Evolutionary conservation across 2,329 filamentous ascomycete species (phyloP), one percentile per base, ranked within the genome.

Genomic region (Rasamsonia emersonii): DNA sequence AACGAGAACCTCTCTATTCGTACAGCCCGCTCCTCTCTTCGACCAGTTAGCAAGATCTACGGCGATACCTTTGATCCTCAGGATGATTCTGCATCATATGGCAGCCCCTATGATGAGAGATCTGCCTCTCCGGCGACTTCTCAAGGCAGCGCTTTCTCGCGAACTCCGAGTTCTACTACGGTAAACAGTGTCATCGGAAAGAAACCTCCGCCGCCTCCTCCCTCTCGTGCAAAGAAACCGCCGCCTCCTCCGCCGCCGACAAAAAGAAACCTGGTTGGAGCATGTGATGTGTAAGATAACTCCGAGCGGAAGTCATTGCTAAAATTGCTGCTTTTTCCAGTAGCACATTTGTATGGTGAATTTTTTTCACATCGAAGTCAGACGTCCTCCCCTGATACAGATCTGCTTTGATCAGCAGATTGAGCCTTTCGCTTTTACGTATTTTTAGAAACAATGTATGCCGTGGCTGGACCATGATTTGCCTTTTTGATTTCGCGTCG

Each of bases 151-250:
- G 58, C 58, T 30, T 50, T 65, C 25, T 71, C 70, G 27, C 60
- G 70, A 38, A 64, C 61, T 18, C 58, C 67, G 14, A 77, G 71
- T 47, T 67, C 66, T 46, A 63, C 61, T 11, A 60, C 59, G 5
- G 34, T 61, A 44, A 51, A 52, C 44, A 43, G 42, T 18, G 40
- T 39, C 9, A 39, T 51, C 16, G 49, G 56, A 28, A 71, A 70
- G 53, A 76, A 73, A 54, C 68, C 67, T 26, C 77, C 77, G 13
- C 77, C 77, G 17, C 77, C 77, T 15, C 74, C 74, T 16, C 71
- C 73, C 6, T 71, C 70, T 14, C 62, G 76, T 48, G 60, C 71
- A 20, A 82, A 79, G 65, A 81, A 81, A 55, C 75, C 76, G 9
- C 70, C 73, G 14, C 75, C 77, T 38, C 74, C 74, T 21, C 77